Base-by-base conservation (phyloP, 805 yeast species). In the Martiniozyma abietophila region DNA sequence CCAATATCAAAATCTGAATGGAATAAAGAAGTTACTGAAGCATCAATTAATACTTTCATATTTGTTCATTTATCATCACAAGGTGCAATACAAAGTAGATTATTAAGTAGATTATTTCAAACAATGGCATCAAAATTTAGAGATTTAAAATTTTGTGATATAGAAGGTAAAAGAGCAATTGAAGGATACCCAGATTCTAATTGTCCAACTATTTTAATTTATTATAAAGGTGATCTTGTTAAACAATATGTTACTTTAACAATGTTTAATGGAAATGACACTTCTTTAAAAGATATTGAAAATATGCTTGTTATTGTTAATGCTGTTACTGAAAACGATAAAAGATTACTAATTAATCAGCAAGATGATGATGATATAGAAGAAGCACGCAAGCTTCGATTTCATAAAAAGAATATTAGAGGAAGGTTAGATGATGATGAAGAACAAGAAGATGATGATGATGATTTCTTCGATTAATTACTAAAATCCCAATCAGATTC, bases 141-240 rank as follows among this genome's bases (percentile, higher is more conserved):
- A 16, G 95, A 92, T 50, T 59, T 89, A 46, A 92, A 92, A 57
- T 82, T 92, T 52, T 89, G 85, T 27, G 96, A 92, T 47, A 92
- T 92, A 31, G 79, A 82, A n/a, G 95, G 83, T 17, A 68, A 74
- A 39, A 75, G 96, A 56, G 95, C 96, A 34, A 80, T 88, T 44
- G 97, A 89, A 50, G 77, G 79, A 51, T 92, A 88, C 55, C 96
- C 98, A 2, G 89, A 83, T 18, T 54, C 69, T 21, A 88, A 84
- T 62, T 81, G 95, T 48, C 99, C 99, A 2, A 92, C 98, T 1
- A 61, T 92, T 6, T 66, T 92, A 32, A 71, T 92, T 1, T 92
- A 92, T 56, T 71, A 73, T 49, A 73, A 84, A 36, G 80, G 79
- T 19, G 76, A 83, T 43, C 88, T 94, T 7, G 61, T 78, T 17